Conservation (phyloP, 495 filamentous ascomycete species). For the Opeltia flavorubescens region DNA sequence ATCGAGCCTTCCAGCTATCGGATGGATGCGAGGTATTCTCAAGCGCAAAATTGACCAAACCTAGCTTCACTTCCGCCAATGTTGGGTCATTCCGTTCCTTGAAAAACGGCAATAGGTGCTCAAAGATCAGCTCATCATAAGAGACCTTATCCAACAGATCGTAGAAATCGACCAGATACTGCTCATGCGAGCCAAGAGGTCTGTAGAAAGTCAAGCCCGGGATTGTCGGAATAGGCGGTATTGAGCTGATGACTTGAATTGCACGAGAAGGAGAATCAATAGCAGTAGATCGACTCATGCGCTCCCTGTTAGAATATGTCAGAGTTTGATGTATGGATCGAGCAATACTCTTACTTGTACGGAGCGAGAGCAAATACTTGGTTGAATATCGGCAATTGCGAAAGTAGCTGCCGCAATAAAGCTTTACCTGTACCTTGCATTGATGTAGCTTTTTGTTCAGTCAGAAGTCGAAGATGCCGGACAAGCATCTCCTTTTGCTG, state of each 20-base stretch:
- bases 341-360: not conserved
- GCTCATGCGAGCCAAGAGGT: not conserved
- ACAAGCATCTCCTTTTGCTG: not conserved
- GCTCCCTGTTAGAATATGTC: not conserved
- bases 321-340: not conserved
- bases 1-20: not conserved
- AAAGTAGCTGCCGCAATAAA: not conserved
- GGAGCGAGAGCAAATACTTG: not conserved
- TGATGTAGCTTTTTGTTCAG: not conserved
- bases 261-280: not conserved
- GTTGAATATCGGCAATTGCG: conserved; percentile 8
- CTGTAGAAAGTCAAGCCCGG: conserved; percentile 8
- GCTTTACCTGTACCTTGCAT: not conserved
- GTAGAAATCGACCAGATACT: not conserved
- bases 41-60: conserved; percentile 3
- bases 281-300: not conserved
- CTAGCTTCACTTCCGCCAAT: not conserved
- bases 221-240: conserved; percentile 7
- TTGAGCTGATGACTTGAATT: not conserved
- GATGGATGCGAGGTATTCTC: not conserved
- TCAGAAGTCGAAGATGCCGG: not conserved
- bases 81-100: not conserved
- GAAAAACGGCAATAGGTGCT: conserved; percentile 5
- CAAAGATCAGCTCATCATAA: not conserved
- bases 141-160: not conserved